phyloP scores from a whole-genome alignment of 371 early-diverging fungal genomes.

The Rhizopus delemar region DNA sequence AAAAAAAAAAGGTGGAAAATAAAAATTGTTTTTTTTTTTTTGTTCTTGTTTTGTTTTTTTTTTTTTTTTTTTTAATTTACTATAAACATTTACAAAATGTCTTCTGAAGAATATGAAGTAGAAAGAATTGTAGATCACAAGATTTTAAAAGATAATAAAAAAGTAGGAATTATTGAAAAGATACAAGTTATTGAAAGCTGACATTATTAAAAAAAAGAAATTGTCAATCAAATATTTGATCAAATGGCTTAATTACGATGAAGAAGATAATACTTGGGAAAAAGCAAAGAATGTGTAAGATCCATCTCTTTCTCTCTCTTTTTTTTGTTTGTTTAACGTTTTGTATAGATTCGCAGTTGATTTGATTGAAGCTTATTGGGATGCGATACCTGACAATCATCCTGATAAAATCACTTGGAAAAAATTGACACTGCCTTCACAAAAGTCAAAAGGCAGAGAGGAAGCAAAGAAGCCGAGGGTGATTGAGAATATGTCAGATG shows the following conservation, averaged over 20 bases:
- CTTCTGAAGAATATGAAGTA: conserved; percentile 37
- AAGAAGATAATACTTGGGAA: conserved; percentile 48
- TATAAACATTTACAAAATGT: not conserved
- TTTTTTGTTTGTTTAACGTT: not conserved
- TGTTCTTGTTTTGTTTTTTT: not conserved
- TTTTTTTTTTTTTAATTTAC: not conserved
- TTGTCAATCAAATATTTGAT: conserved; percentile 28
- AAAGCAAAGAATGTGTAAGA: conserved; percentile 39
- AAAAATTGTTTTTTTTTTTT: not conserved
- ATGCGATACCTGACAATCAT: not conserved
- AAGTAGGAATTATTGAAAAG: not conserved
- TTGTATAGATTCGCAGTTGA: conserved; percentile 15
- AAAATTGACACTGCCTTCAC: not conserved
- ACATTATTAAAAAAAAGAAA: conserved; percentile 4
- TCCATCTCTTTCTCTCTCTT: not conserved
- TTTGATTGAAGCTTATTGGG: conserved; percentile 22
- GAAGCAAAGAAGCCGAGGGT: not conserved
- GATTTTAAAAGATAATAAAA: conserved; percentile 5
- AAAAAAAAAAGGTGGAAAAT: conserved; percentile 8
- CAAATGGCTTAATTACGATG: conserved; percentile 45
- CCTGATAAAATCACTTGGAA: conserved; percentile 3
- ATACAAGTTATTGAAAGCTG: too few relatives aligned
- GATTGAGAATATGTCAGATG: not conserved
- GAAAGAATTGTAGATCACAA: conserved; percentile 34
- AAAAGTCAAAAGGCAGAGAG: too few relatives aligned